Conservation (phyloP, 2,329 filamentous ascomycete genomes). For the Didymella pinodella region DNA sequence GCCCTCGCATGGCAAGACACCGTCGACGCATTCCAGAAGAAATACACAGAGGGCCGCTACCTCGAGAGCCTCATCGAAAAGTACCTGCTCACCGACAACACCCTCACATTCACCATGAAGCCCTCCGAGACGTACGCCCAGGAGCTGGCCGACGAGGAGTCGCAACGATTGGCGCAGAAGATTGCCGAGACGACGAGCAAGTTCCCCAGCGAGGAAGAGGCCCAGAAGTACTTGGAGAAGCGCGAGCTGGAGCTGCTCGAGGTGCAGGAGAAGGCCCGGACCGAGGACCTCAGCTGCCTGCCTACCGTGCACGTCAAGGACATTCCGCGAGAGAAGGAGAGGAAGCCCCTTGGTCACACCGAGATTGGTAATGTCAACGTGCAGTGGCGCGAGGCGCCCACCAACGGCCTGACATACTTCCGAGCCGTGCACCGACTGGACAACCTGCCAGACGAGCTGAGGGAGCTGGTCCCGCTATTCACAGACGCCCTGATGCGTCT, state of each 20-base stretch:
- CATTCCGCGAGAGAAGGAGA: slow-evolving; percentile 81
- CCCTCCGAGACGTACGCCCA: slow-evolving; percentile 79
- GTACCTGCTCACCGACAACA: slow-evolving; percentile 87
- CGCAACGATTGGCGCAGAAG: slow-evolving; percentile 74
- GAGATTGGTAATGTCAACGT: slow-evolving; percentile 70
- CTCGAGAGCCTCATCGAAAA: slow-evolving; percentile 86
- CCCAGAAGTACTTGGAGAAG: slow-evolving; percentile 74
- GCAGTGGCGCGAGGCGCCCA: slow-evolving; percentile 91
- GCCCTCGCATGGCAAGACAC: slow-evolving; percentile 91
- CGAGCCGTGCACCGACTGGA: slow-evolving; percentile 83
- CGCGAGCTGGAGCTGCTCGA: slow-evolving; percentile 81
- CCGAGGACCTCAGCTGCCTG: slow-evolving; percentile 84
- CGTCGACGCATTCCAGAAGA: slow-evolving; percentile 79
- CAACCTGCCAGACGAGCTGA: slow-evolving; percentile 81
- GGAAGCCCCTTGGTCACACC: slow-evolving; percentile 69
- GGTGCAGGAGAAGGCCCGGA: slow-evolving; percentile 84
- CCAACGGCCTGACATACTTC: slow-evolving; percentile 96
- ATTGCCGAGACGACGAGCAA: slow-evolving; percentile 73
- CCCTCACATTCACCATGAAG: slow-evolving; percentile 91
- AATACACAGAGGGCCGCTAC: slow-evolving; percentile 78
- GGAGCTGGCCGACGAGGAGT: slow-evolving; percentile 79
- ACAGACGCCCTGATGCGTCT: slow-evolving; percentile 92
- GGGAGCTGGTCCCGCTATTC: slow-evolving; percentile 86
- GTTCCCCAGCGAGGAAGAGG: slow-evolving; percentile 75
- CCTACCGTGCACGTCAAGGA: slow-evolving; percentile 89